Evolutionary conservation across 2,329 filamentous ascomycete species (phyloP), one percentile per base, ranked within the genome.

Genomic region (Leptographium radiaticola): DNA sequence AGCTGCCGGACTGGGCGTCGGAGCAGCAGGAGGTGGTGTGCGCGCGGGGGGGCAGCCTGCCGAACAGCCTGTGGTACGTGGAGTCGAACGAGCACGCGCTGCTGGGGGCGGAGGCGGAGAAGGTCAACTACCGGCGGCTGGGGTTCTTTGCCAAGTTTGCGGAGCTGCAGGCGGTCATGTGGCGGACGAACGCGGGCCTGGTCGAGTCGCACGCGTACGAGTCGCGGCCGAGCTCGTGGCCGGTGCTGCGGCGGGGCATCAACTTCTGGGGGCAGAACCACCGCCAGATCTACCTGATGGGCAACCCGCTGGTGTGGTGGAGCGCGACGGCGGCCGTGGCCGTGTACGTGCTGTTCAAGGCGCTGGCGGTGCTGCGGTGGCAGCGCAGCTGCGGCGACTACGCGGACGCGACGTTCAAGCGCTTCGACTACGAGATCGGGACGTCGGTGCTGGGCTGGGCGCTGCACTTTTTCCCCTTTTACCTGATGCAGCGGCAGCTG

Each of bases 1-100:
- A 98, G 75, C 83, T 98, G 55, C 93, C 93, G 4, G 89, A 95
- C 3, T 98, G 93, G 93, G 93, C 87, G 48, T 98, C 86, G 52
- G 93, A 97, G 68, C 93, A 98, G 69, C 93, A 98, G 68, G 93
- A 98, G 70, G 93, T 98, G n/a, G 97, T 91, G 20, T 98, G 93
- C 66, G 93, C 93, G 9, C 86, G 84, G 62, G 85, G 87, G 49
- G 93, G 89, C 62, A 95, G 89, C 58, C 74, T 96, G 40, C 93
- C 93, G 53, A 98, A 98, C 78, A 95, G 89, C 64, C 72, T 98
- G 61, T 98, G 93, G 93, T 97, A 96, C 64, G 75, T 98, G 58
- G 93, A 98, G 70, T 81, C 81, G 60, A 98, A 98, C 67, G 77
- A 84, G 57, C 93, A 97, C 64, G 87, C 89, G 12, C 74, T 80